These are phyloP conservation scores for Geranomyces michiganensis DNA, from an alignment of 192 early-diverging fungal species.

Conservation along the genomic window DNA sequence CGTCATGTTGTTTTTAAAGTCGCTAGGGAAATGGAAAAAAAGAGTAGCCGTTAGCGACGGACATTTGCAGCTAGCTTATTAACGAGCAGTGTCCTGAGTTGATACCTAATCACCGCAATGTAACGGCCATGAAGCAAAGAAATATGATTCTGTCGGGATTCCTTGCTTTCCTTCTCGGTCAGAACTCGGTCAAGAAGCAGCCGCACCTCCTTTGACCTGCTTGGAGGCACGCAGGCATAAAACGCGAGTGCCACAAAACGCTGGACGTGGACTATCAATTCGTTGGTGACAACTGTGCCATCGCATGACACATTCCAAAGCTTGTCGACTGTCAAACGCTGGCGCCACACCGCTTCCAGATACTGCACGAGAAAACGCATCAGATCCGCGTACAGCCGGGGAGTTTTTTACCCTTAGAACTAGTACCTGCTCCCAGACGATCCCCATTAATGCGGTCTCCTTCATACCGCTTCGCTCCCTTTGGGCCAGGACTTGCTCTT, in stretches of 20 bases:
- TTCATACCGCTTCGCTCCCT: conserved; percentile 17
- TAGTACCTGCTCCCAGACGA: conserved; percentile 23
- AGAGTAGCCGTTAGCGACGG: background rate
- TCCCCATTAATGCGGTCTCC: conserved; percentile 1
- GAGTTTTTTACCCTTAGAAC: background rate
- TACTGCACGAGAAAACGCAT: background rate
- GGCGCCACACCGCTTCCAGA: conserved; percentile 11
- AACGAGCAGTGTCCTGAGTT: background rate
- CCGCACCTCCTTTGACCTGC: conserved; percentile 2
- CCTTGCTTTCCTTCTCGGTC: conserved; percentile 6
- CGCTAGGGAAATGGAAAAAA: conserved; percentile 7
- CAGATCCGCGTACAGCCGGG: background rate
- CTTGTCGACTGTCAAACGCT: conserved; percentile 4
- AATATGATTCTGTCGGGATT: conserved; percentile 14
- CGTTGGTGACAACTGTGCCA: background rate
- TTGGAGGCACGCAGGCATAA: conserved; percentile 16
- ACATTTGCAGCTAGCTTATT: background rate
- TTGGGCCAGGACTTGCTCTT: conserved; percentile 13
- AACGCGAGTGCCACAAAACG: conserved; percentile 14
- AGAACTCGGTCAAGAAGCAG: conserved; percentile 14
- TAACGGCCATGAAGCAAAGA: background rate
- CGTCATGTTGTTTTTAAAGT: conserved; percentile 7
- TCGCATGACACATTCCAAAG: conserved; percentile 1
- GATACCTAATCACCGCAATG: conserved; percentile 18
- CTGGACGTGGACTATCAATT: conserved; percentile 5